phyloP scores from a whole-genome alignment of 768 basidiomycete species.

The Tephrocybe sp. region DNA sequence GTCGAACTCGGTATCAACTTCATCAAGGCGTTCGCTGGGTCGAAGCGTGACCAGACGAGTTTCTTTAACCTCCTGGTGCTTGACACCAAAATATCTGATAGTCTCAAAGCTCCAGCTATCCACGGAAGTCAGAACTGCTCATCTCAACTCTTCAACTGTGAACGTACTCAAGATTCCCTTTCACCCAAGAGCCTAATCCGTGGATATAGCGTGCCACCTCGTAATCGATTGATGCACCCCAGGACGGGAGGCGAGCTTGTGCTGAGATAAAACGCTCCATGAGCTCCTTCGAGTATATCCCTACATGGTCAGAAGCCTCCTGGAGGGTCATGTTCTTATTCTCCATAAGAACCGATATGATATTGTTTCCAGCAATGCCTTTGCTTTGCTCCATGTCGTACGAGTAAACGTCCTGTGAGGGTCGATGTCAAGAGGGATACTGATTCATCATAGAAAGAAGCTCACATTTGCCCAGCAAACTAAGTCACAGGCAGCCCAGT shows the following conservation, averaged over 20 bases:
- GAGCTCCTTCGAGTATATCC: conserved; percentile 46
- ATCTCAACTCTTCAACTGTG: not conserved
- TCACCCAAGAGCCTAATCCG: conserved; percentile 58
- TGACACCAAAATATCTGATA: conserved; percentile 63
- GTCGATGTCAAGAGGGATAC: no score
- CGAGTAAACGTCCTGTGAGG: conserved; percentile 75
- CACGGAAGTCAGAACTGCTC: conserved; percentile 12
- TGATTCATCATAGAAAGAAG: no score
- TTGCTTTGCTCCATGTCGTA: conserved; percentile 74
- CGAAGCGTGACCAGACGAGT: conserved; percentile 46
- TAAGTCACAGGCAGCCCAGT: conserved; percentile 62
- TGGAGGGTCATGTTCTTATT: conserved; percentile 54
- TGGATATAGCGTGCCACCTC: conserved; percentile 55
- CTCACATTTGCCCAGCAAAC: conserved; percentile 73
- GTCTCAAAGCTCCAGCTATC: conserved; percentile 69
- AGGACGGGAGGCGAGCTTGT: conserved; percentile 47
- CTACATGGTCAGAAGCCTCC: conserved; percentile 57
- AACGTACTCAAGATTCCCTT: conserved; percentile 58
- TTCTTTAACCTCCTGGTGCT: conserved; percentile 50
- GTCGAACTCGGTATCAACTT: conserved; percentile 38
- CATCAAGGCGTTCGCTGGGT: conserved; percentile 35
- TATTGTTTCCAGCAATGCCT: conserved; percentile 67
- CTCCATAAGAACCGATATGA: conserved; percentile 68
- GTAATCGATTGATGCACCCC: conserved; percentile 45
- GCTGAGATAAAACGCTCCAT: conserved; percentile 50